Conservation (phyloP, 2,329 filamentous ascomycete genomes). For the Aphanoascus verrucosus region DNA sequence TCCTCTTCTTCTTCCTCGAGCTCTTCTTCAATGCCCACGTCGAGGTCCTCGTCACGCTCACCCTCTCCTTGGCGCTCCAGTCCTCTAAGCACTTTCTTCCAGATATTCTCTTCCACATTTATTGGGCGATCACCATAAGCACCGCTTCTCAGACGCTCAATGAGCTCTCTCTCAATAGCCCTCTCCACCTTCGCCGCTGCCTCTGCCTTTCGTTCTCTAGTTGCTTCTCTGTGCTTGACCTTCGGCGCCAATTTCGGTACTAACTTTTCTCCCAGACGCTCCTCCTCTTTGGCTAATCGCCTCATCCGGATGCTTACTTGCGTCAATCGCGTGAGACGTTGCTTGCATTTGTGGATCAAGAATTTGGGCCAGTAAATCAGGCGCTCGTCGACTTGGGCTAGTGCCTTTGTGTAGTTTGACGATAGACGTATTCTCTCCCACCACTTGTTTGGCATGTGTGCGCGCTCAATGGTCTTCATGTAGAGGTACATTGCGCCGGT, state of each 20-base stretch:
- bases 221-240: conserved; percentile 63
- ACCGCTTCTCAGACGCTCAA: conserved; percentile 80
- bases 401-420: conserved; percentile 78
- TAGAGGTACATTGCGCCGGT: conserved; percentile 84
- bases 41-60: conserved; percentile 71
- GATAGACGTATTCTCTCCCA: conserved; percentile 91
- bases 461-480: conserved; percentile 88
- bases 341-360: conserved; percentile 88
- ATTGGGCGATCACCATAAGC: conserved; percentile 90
- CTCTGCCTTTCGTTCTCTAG: conserved; percentile 65
- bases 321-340: conserved; percentile 79
- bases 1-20: conserved; percentile 62
- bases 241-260: conserved; percentile 89
- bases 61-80: conserved; percentile 82
- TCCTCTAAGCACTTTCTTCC: conserved; percentile 90
- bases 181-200: conserved; percentile 86
- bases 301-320: conserved; percentile 75
- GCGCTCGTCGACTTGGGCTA: conserved; percentile 74
- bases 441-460: conserved; percentile 77
- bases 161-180: conserved; percentile 87
- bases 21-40: conserved; percentile 73
- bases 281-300: conserved; percentile 77
- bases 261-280: conserved; percentile 73
- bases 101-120: conserved; percentile 89
- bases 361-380: conserved; percentile 94